phyloP scores from a whole-genome alignment of 129 eudicot genomes.

The Escallonia herrerae region DNA sequence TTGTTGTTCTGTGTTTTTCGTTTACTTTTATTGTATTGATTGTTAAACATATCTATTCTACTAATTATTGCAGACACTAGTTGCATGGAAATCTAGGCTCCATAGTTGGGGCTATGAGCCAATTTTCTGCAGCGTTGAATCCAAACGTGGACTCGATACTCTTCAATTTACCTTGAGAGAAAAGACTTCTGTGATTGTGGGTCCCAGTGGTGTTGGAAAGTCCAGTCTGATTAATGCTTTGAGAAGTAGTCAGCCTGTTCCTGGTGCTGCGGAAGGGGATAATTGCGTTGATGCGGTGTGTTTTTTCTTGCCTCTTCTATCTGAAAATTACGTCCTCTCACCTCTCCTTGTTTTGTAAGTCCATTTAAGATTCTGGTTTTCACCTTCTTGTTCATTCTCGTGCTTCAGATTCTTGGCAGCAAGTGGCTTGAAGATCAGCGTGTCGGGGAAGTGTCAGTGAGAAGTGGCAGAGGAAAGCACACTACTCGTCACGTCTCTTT shows the following conservation, averaged over 20 bases:
- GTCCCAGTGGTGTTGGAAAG: conserved; percentile 99
- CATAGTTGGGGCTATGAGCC: conserved; percentile 81
- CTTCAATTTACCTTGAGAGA: conserved; percentile 61
- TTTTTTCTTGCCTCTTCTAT: conserved; percentile 14
- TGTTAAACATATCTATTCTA: neutral
- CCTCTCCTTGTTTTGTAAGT: neutral
- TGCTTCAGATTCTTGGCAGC: conserved; percentile 67
- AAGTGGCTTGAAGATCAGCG: conserved; percentile 96
- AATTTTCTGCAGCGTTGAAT: conserved; percentile 75
- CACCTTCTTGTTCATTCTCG: conserved; percentile 9
- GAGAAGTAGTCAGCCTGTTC: conserved; percentile 38
- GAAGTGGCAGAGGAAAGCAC: conserved; percentile 97
- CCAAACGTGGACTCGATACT: conserved; percentile 61
- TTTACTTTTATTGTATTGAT: neutral
- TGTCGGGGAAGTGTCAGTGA: conserved; percentile 85
- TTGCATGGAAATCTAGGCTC: conserved; percentile 77
- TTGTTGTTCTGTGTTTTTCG: too few species aligned
- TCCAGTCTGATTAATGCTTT: conserved; percentile 87
- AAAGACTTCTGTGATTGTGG: conserved; percentile 85
- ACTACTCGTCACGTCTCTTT: conserved; percentile 93
- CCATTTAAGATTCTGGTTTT: neutral
- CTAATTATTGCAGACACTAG: conserved; percentile 37
- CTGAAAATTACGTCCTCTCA: neutral
- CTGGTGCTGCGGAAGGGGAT: conserved; percentile 34
- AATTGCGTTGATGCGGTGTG: conserved; percentile 54